Evolutionary conservation across 345 rosid genomes (phyloP), one percentile per base, ranked within the genome.

Genomic region (Eucalyptus erythrocorys): DNA sequence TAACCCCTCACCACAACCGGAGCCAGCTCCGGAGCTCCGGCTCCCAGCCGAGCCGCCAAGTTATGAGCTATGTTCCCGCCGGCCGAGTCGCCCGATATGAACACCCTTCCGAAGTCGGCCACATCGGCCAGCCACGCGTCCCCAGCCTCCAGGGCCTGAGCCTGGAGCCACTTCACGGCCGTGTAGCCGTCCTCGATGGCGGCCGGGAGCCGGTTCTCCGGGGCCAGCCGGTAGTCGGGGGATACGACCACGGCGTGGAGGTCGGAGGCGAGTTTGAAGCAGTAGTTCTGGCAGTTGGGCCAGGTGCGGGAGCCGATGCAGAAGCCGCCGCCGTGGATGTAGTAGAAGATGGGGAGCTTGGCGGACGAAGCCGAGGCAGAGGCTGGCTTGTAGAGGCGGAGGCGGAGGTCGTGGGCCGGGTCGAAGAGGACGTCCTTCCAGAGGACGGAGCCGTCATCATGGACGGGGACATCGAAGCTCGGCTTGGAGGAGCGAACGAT

Each of bases 271-370:
- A 95, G 93, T 88, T 91, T 86, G 86, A 92, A 90, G 88, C 95
- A 94, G 88, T 92, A 94, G 91, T 94, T 93, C 68, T 93, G 97
- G 86, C 91, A 93, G 88, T 92, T 92, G 2, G 96, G 95, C 95
- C 95, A 95, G 9, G 94, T 71, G 32, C 95, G 93, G 9, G 97
- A 94, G 2, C 95, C 95, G 42, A 94, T 94, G 89, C 96, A 94
- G 85, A 95, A 95, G 4, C 96, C 97, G 13, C 96, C 95, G 1
- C 97, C 96, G 37, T 93, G 97, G 87, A 95, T 93, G 92, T 93
- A 95, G 91, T 89, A 94, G 53, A 91, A 90, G 34, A 93, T 79
- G 1, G 94, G 93, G 26, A 92, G 93, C 91, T 92, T 93, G 85
- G 84, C 15, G 15, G 88, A 86, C 34, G 91, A 55, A 17, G 71